Base-by-base conservation (phyloP, 108 stramenopile species). In the Pseudonitzschia multiseries region DNA sequence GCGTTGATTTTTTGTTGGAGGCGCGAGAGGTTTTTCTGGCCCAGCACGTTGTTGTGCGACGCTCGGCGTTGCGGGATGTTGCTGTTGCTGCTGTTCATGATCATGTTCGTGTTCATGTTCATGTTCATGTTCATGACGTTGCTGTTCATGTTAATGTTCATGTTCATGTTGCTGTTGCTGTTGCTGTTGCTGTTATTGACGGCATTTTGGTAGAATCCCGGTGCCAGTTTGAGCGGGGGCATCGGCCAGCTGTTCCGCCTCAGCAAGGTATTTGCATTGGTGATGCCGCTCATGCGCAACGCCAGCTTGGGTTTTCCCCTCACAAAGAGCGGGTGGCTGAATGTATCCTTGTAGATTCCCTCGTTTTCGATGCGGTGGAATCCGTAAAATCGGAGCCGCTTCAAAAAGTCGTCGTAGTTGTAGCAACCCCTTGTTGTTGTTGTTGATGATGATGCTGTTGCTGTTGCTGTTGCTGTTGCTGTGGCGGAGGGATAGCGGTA, bases 401-500 rank as follows among this genome's bases (percentile, higher is more conserved):
- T 24, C n/a, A 56, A 24, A 56, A 56, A 56, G 54, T 9, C 13
- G 9, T 56, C 54, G 26, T 56, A 56, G 17, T 10, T 10, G 29
- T n/a, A n/a, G n/a, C n/a, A n/a, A n/a, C n/a, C n/a, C n/a, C n/a
- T n/a, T n/a, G n/a, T n/a, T n/a, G n/a, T n/a, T n/a, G n/a, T n/a
- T n/a, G n/a, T n/a, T n/a, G n/a, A n/a, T n/a, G n/a, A n/a, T n/a
- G n/a, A n/a, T n/a, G n/a, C n/a, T n/a, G n/a, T n/a, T n/a, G n/a
- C n/a, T n/a, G n/a, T n/a, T n/a, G n/a, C n/a, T n/a, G n/a, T n/a
- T n/a, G n/a, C n/a, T n/a, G n/a, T n/a, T n/a, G n/a, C n/a, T n/a
- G n/a, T n/a, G n/a, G n/a, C n/a, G n/a, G n/a, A n/a, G n/a, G 79
- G 76, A 14, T 18, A 48, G 46, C 46, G 46, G 13, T 48, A 48